A percentile compares a stretch with the other conserved stretches of the same genome.
These are phyloP conservation scores for Pseudoscleropodium purum DNA, from an alignment of 225 moss, liverwort and hornwort genomes.

Conservation along the genomic window DNA sequence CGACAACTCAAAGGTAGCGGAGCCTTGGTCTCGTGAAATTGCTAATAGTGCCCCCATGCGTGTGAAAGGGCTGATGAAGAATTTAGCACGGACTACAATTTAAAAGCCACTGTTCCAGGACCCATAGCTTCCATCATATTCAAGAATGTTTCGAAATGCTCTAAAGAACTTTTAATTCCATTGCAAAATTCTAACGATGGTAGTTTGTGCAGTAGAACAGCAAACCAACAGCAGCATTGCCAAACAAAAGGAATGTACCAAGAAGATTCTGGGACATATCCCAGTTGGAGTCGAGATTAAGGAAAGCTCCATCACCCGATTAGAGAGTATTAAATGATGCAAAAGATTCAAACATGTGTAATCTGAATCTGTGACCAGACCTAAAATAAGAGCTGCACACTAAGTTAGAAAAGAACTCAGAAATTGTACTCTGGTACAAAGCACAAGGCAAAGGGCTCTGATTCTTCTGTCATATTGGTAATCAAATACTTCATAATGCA, in stretches of 20 bases:
- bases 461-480: background rate
- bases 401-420: background rate
- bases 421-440: background rate
- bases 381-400: background rate
- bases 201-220: background rate
- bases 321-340: background rate
- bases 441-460: background rate
- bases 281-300: background rate
- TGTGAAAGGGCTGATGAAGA: background rate
- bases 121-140: too few relatives aligned
- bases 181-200: background rate
- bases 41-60: background rate
- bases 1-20: background rate
- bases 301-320: background rate
- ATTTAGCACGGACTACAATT: background rate
- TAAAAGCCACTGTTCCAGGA: background rate
- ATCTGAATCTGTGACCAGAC: background rate
- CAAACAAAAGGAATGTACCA: background rate
- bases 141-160: background rate
- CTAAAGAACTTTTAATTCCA: background rate
- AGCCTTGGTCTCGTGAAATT: background rate
- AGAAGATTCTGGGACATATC: background rate
- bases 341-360: background rate
- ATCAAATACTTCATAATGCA: background rate
- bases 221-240: background rate